Evolutionary conservation across 2,329 filamentous ascomycete species (phyloP).

Genomic region (Diplocarpon mali): DNA sequence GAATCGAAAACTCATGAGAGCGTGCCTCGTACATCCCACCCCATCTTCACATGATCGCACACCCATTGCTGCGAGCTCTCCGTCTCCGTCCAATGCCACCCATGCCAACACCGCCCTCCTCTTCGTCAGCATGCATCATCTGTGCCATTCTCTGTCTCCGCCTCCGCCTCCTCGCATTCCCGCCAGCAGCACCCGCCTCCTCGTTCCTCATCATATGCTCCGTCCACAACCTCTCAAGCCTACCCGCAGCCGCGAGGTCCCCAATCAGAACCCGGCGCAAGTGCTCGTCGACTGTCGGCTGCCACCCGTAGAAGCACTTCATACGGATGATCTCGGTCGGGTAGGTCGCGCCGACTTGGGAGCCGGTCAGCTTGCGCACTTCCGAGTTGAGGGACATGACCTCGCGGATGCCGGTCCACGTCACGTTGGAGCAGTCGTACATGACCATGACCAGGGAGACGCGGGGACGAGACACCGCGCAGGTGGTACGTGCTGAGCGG

Average conservation of each 20-base stretch:
- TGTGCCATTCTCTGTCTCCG: constrained; percentile 74
- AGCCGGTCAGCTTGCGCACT: constrained; percentile 40
- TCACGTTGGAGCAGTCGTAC: constrained; percentile 86
- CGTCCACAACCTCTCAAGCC: constrained; percentile 85
- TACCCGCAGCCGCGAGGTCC: constrained; percentile 60
- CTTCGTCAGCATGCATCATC: constrained; percentile 68
- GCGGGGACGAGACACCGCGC: constrained; percentile 18
- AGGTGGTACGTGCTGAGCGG: constrained; percentile 36
- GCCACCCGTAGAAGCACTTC: constrained; percentile 93
- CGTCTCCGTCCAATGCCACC: constrained; percentile 37
- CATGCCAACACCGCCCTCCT: constrained; percentile 49
- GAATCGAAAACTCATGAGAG: too few species aligned
- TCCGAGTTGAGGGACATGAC: constrained; percentile 78
- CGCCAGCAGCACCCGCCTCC: constrained; percentile 62
- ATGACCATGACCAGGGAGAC: constrained; percentile 63
- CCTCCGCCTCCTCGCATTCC: constrained; percentile 56
- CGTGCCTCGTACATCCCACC: neutral
- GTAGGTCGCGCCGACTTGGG: constrained; percentile 31
- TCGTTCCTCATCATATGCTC: constrained; percentile 90
- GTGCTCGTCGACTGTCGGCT: constrained; percentile 90
- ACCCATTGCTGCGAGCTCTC: constrained; percentile 53
- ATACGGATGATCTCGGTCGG: constrained; percentile 72
- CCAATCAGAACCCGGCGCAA: constrained; percentile 73
- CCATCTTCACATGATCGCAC: constrained; percentile 49
- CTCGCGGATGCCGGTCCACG: constrained; percentile 84